Evolutionary conservation across 2,329 filamentous ascomycete genomes (phyloP).

Genomic region (Thermoascus crustaceus): DNA sequence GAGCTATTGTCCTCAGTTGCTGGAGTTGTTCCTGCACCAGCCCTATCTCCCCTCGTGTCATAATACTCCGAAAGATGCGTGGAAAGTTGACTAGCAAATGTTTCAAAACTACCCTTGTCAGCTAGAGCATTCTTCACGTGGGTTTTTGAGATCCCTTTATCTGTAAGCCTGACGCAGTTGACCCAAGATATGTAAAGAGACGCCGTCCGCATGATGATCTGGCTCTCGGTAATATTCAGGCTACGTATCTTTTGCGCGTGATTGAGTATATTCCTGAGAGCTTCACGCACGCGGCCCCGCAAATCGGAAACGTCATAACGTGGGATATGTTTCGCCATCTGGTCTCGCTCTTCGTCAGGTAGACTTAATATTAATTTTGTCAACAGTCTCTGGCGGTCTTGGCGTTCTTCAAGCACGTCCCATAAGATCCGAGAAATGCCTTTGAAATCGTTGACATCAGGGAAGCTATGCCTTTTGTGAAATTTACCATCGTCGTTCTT

Average conservation of each 20-base stretch:
- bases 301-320: conserved; percentile 9
- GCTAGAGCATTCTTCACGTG: conserved; percentile 16
- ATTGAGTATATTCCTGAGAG: conserved; percentile 11
- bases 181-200: conserved; percentile 27
- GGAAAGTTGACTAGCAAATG: conserved; percentile 23
- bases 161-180: conserved; percentile 13
- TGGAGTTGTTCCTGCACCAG: background rate
- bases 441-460: conserved; percentile 16
- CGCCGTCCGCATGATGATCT: conserved; percentile 17
- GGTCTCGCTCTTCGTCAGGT: conserved; percentile 12
- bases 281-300: conserved; percentile 8
- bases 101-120: conserved; percentile 17
- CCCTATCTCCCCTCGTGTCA: conserved; percentile 8
- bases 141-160: conserved; percentile 13
- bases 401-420: conserved; percentile 25
- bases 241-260: conserved; percentile 5
- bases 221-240: conserved; percentile 5
- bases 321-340: conserved; percentile 9
- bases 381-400: conserved; percentile 31
- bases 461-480: conserved; percentile 4
- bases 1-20: background rate
- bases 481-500: background rate
- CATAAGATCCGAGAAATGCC: conserved; percentile 26
- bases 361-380: conserved; percentile 21
- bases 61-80: conserved; percentile 14